Percentiles rank a stretch among this genome's conserved stretches.
phyloP scores from a whole-genome alignment of 2,329 filamentous ascomycete genomes.

The Pseudogymnoascus sp. region DNA sequence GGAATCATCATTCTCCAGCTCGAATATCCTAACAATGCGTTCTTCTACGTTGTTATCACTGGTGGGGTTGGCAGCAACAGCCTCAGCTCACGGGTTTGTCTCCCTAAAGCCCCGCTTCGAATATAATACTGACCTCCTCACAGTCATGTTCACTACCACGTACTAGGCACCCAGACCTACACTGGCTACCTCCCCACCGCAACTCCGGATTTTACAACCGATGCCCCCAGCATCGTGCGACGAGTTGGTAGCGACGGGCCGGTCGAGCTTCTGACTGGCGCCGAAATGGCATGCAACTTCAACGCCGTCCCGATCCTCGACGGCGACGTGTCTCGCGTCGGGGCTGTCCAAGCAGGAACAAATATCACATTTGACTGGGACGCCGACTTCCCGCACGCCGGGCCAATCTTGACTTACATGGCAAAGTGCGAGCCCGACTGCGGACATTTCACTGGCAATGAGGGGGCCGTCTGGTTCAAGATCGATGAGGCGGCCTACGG shows the following conservation, averaged over 20 bases:
- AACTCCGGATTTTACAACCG: constrained; percentile 10
- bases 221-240: constrained; percentile 11
- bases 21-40: not conserved
- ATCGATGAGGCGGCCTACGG: constrained; percentile 11
- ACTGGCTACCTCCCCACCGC: constrained; percentile 12
- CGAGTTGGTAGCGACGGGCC: constrained; percentile 11
- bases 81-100: not conserved
- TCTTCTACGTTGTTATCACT: not conserved
- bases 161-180: constrained; percentile 1
- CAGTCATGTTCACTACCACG: not conserved
- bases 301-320: constrained; percentile 11
- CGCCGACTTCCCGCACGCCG: constrained; percentile 4
- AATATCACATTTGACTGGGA: constrained; percentile 10
- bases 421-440: constrained; percentile 13
- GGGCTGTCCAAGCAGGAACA: constrained; percentile 6
- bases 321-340: constrained; percentile 10
- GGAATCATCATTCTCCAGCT: not conserved
- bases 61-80: not conserved
- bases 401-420: constrained; percentile 13
- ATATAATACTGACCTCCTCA: not conserved
- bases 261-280: constrained; percentile 1
- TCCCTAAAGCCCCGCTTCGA: not conserved
- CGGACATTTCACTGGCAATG: constrained; percentile 10
- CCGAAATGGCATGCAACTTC: constrained; percentile 11
- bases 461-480: constrained; percentile 12